Evolutionary conservation across 768 basidiomycete genomes (phyloP).

Genomic region (Trametes meyenii): DNA sequence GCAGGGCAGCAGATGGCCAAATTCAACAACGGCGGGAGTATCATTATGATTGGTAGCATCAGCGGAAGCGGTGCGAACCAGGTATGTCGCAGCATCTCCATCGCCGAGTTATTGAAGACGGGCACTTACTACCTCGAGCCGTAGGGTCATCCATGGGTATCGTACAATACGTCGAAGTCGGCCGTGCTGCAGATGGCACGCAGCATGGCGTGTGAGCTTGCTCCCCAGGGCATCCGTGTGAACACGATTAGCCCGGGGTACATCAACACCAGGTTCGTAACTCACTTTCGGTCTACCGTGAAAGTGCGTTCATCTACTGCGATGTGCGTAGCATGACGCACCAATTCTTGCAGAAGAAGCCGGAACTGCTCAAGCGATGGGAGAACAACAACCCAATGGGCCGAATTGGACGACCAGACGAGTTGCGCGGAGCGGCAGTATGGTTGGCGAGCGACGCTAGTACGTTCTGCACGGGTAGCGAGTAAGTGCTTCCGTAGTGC

Average conservation of each 20-base stretch:
- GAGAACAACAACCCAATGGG: constrained; percentile 66
- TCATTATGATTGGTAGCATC: constrained; percentile 48
- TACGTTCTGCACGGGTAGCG: constrained; percentile 79
- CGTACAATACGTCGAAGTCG: constrained; percentile 71
- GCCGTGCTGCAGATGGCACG: constrained; percentile 76
- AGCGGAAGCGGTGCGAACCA: constrained; percentile 60
- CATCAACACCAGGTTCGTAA: constrained; percentile 62
- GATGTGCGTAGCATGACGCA: constrained; percentile 64
- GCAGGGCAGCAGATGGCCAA: constrained; percentile 40
- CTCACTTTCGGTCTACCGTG: constrained; percentile 36
- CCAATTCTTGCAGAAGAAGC: constrained; percentile 63
- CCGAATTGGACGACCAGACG: constrained; percentile 68
- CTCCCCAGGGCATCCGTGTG: constrained; percentile 62
- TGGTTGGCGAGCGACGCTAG: constrained; percentile 53
- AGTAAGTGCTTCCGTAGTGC: constrained; percentile 45
- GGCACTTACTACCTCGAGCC: constrained; percentile 47
- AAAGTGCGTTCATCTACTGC: background rate
- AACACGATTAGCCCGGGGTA: constrained; percentile 78
- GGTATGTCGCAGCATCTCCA: constrained; percentile 38
- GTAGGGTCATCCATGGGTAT: constrained; percentile 31
- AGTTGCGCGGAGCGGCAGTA: constrained; percentile 66
- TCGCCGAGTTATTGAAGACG: background rate
- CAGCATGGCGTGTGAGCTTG: constrained; percentile 80
- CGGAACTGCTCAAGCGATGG: constrained; percentile 65
- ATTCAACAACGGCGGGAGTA: constrained; percentile 40